A percentile compares a stretch with the other conserved stretches of the same genome.
phyloP scores from a whole-genome alignment of 352 stramenopile genomes.

The Pythium guiyangense region DNA sequence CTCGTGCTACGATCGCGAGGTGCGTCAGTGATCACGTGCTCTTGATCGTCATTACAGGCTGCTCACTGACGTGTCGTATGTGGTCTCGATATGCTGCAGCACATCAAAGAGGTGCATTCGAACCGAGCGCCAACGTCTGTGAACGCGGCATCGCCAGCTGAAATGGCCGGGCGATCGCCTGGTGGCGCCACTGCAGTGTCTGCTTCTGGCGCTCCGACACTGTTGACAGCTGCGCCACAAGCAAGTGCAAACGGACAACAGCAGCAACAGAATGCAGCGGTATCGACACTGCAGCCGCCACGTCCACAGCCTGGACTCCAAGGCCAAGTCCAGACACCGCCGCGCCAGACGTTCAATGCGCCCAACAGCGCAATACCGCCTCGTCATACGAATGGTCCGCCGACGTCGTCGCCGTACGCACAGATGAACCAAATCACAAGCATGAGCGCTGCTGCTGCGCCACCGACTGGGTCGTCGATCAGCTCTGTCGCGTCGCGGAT shows the following conservation, averaged over 20 bases:
- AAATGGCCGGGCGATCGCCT: conserved; percentile 9
- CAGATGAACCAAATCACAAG: not conserved
- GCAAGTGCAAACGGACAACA: not conserved
- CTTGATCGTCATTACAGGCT: not conserved
- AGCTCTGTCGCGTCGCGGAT: conserved; percentile 19
- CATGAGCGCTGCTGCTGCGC: not conserved
- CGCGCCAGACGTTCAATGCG: not conserved
- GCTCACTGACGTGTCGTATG: not conserved
- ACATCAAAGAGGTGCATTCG: conserved; percentile 74
- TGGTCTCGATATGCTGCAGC: conserved; percentile 8
- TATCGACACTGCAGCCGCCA: not conserved
- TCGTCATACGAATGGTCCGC: conserved; percentile 1
- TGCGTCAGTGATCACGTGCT: not conserved
- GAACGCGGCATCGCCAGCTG: conserved; percentile 10
- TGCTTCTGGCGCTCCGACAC: conserved; percentile 5
- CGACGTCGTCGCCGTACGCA: conserved; percentile 6
- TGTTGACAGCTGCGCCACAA: conserved; percentile 11
- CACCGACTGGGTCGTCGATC: conserved; percentile 18
- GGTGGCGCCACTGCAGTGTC: conserved; percentile 17
- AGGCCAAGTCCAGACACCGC: conserved; percentile 4
- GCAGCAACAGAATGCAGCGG: not conserved
- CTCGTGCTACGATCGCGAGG: conserved; percentile 82
- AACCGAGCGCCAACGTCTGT: conserved; percentile 26
- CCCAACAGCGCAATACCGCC: conserved; percentile 1
- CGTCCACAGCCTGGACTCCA: not conserved